Conservation (phyloP, 2,329 filamentous ascomycete species). For the Cercospora zeina region DNA sequence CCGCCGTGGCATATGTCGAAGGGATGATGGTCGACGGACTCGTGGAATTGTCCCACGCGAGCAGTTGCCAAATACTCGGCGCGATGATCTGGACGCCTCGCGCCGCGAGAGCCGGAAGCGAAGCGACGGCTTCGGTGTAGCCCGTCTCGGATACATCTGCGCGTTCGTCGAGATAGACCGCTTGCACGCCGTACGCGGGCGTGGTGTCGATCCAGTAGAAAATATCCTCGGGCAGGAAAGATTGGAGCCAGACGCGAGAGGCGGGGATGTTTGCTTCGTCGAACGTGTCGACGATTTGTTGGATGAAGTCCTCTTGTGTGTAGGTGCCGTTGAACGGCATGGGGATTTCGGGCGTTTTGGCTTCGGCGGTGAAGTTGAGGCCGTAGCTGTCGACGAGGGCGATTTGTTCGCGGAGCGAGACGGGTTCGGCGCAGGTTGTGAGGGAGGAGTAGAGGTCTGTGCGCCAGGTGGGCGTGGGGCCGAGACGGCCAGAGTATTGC, state of each 20-base stretch:
- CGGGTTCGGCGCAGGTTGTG: conserved; percentile 61
- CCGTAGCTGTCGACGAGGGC: conserved; percentile 58
- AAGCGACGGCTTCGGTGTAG: conserved; percentile 57
- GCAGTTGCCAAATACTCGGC: conserved; percentile 63
- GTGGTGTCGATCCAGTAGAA: conserved; percentile 66
- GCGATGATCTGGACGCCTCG: conserved; percentile 64
- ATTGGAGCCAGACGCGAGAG: conserved; percentile 62
- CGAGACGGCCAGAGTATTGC: conserved; percentile 51
- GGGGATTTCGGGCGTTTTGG: conserved; percentile 64
- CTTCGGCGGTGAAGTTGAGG: conserved; percentile 65
- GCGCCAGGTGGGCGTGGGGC: conserved; percentile 58
- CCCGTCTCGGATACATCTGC: conserved; percentile 54
- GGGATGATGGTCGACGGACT: conserved; percentile 64
- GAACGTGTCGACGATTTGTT: conserved; percentile 65
- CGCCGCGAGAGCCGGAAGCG: conserved; percentile 57
- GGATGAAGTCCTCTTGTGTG: conserved; percentile 64
- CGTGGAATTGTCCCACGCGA: conserved; percentile 50
- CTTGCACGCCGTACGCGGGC: conserved; percentile 61
- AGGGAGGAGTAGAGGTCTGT: conserved; percentile 60
- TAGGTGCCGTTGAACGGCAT: conserved; percentile 68
- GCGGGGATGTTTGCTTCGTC: conserved; percentile 55
- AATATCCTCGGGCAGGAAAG: conserved; percentile 56
- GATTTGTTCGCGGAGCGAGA: conserved; percentile 65
- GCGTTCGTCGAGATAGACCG: conserved; percentile 64
- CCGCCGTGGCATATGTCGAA: conserved; percentile 61